Evolutionary conservation across 2,329 filamentous ascomycete genomes (phyloP), one percentile per base, ranked within the genome.

Genomic region (Ustulina deusta): DNA sequence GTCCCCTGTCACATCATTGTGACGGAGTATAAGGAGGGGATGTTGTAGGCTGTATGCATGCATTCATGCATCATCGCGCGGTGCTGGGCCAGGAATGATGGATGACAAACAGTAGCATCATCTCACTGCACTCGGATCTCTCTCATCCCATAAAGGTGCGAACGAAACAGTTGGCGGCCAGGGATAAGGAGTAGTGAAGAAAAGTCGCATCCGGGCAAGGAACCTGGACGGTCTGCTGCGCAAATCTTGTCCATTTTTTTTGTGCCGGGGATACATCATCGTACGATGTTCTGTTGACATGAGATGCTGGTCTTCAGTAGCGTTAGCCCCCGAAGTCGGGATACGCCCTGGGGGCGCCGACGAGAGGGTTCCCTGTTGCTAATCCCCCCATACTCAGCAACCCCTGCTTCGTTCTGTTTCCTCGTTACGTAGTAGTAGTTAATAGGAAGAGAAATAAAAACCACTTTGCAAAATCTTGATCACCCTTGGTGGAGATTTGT

Each of bases 121-220:
- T 76, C 74, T 76, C 75, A 75, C 74, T 76, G 73, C 75, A 71
- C 66, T 72, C 69, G 66, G 69, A 74, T 66, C 69, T 65, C 60
- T 58, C 60, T 66, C 36, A 46, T 65, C 54, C 51, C 49, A 51
- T 22, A 51, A 32, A 6, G 57, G 63, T 48, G 65, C 63, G 62
- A 69, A 71, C 40, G 66, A 67, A 68, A 64, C 22, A 62, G 62
- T 66, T 64, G 54, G 59, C 58, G 36, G 13, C 60, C 54, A 32
- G 10, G 61, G 63, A 25, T 59, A 48, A 66, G 65, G 65, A 27
- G 54, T 51, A 61, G 71, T 71, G 69, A 73, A 72, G 73, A 72
- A 69, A 65, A 72, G 72, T 68, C 69, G 68, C 62, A 64, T 61
- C 25, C 1, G 40, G 60, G 4, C n/a, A 51, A 32, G 32, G 61